Evolutionary conservation across 1,284 basidiomycete genomes (phyloP), one percentile per base, ranked within the genome.

Genomic region (Ustanciosporium gigantosporum): DNA sequence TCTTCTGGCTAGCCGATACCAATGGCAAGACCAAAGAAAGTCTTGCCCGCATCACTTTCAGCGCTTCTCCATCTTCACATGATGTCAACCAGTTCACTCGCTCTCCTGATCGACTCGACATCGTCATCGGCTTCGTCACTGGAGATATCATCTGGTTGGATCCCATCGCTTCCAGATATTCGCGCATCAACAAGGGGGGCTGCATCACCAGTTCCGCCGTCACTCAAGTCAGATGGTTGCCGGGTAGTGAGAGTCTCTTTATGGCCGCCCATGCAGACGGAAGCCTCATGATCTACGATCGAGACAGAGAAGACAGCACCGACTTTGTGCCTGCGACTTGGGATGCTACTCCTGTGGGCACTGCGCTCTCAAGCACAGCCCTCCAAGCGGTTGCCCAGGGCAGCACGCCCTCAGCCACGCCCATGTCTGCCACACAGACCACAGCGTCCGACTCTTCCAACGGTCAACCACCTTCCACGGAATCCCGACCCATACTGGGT

Each of bases 251-350:
- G 31, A 88, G 88, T 43, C 83, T 93, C 19, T 93, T 97, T 76
- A 83, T 94, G 31, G 90, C 88, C n/a, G 88, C 90, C 3, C 90
- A 95, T 74, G 87, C 87, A 14, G 90, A 97, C 70, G 91, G 91
- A 2, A 87, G 88, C 6, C 86, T 94, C 52, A 83, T 91, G 27
- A 83, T 91, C 19, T 93, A 90, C 72, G 91, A 93, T 76, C 88
- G 87, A 67, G 89, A 91, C 66, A 86, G 89, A 24, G 91, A 93
- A 49, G 91, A 95, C 68, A 88, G 88, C 24, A 46, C 44, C 27
- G 53, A 53, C 36, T 45, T 58, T 31, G 22, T 38, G 2, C 53
- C 60, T 7, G 53, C 53, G 0, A 31, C 41, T 3, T 64, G 60
- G 60, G 43, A 62, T 13, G 47, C 48, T 2, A 45, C 46, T 29